Conservation (phyloP, 176 grass and related monocot genomes). For the Oryza nivara region DNA sequence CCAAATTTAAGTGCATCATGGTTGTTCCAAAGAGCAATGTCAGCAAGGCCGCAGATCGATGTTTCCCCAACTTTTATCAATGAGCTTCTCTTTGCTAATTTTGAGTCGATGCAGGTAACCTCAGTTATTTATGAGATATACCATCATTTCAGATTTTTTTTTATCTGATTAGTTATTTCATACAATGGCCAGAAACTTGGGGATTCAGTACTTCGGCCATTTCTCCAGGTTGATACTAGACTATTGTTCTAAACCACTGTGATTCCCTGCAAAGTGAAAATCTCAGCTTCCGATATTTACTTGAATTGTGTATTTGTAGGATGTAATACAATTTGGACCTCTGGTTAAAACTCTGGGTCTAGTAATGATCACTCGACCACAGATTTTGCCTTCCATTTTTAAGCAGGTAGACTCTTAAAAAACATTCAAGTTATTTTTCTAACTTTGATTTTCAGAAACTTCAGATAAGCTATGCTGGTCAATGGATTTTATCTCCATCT, state of each 20-base stretch:
- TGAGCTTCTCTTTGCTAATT: conserved; percentile 93
- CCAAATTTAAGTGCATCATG: conserved; percentile 95
- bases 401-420: conserved; percentile 54
- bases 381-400: conserved; percentile 89
- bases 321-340: conserved; percentile 96
- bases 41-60: conserved; percentile 58
- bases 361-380: conserved; percentile 74
- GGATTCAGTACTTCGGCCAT: conserved; percentile 73
- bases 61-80: conserved; percentile 84
- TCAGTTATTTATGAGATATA: conserved; percentile 21
- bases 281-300: conserved; percentile 14
- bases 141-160: conserved; percentile 4
- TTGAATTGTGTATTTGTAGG: conserved; percentile 47
- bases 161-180: conserved; percentile 43
- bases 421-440: background rate
- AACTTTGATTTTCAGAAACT: conserved; percentile 21
- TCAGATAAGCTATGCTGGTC: conserved; percentile 16
- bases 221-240: conserved; percentile 73
- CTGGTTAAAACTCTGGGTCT: conserved; percentile 83
- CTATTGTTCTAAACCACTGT: conserved; percentile 27
- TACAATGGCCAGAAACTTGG: conserved; percentile 74
- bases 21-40: conserved; percentile 98
- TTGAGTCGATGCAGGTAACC: conserved; percentile 90
- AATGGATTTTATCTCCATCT: conserved; percentile 12
- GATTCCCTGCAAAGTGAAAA: conserved; percentile 12